A percentile compares a stretch with the other conserved stretches of the same genome.
Evolutionary conservation across 139 green algal species (phyloP).

Genomic region (Diplosphaera chodatii): DNA sequence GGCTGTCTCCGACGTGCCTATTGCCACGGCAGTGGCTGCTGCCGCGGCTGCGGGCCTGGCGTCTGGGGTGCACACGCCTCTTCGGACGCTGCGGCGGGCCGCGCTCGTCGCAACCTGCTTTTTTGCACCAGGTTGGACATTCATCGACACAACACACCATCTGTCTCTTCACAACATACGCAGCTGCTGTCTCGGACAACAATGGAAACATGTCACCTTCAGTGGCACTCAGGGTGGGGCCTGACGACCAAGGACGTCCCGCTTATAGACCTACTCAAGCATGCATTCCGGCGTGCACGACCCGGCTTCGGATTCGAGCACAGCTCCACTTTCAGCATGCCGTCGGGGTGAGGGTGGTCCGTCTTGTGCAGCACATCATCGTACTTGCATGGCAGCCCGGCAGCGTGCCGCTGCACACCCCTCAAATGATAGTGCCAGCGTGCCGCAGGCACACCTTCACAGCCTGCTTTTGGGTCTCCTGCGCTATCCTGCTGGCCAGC

Average conservation of each 20-base stretch:
- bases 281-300: neutral
- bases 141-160: too few relatives aligned
- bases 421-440: too few relatives aligned
- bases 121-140: neutral
- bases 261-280: neutral
- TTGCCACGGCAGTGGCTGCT: neutral
- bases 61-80: neutral
- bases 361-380: too few relatives aligned
- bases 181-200: too few relatives aligned
- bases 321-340: neutral
- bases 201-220: too few relatives aligned
- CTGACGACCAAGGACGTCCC: neutral
- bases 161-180: too few relatives aligned
- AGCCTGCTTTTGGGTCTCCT: neutral
- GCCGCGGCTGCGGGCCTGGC: neutral
- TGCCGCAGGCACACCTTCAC: neutral
- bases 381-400: too few relatives aligned
- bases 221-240: neutral
- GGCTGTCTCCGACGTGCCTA: neutral
- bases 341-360: neutral
- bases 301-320: neutral
- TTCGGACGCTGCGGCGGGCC: neutral
- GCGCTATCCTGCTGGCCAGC: neutral
- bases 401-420: too few relatives aligned
- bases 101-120: neutral